Evolutionary conservation across 192 early-diverging fungal species (phyloP), one percentile per base, ranked within the genome.

Genomic region (Coemansia sp.): DNA sequence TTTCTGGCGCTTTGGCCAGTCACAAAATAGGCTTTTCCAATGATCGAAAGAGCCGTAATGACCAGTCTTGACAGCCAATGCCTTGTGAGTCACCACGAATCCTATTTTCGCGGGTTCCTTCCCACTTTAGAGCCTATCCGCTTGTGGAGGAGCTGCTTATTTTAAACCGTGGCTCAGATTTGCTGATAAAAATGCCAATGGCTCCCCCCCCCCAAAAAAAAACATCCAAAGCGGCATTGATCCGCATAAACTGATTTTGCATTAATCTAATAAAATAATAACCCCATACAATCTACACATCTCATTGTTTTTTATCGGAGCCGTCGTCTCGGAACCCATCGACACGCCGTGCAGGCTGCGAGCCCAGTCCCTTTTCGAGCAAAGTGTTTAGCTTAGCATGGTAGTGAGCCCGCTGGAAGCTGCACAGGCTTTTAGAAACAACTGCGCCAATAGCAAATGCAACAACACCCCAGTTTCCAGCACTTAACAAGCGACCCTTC

Each of bases 381-480:
- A 76, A 63, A 4, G 75, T 76, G 58, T 51, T 64, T 14, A 60
- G 49, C 65, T 70, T 76, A 61, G 79, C 74, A 22, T 67, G 71
- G 54, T 76, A 65, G 45, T 82, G 75, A 5, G 68, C 70, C 16
- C 61, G 65, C 63, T 82, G 71, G 60, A 65, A 82, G 53, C 74
- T 62, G 66, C 79, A 82, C 57, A 82, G 71, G 32, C 68, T 45
- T 51, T 82, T 82, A 51, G 65, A 65, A 10, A 55, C 49, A 9
- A 82, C 40, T 2, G 71, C 74, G 17, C 73, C 62, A 6, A 63
- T 48, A 14, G 58, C 74, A 67, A 82, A 82, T 5, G 71, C 39
- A 19, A 45, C 41, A 16, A 82, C 55, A 7, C 71, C 79, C 79
- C 79, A 82, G 65, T 77, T 82, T 45, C 75, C 75, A 20, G 79